Percentiles rank a stretch among this genome's conserved stretches.
Evolutionary conservation across 148 eudicot genomes (phyloP).

Genomic region (Selenicereus undatus): DNA sequence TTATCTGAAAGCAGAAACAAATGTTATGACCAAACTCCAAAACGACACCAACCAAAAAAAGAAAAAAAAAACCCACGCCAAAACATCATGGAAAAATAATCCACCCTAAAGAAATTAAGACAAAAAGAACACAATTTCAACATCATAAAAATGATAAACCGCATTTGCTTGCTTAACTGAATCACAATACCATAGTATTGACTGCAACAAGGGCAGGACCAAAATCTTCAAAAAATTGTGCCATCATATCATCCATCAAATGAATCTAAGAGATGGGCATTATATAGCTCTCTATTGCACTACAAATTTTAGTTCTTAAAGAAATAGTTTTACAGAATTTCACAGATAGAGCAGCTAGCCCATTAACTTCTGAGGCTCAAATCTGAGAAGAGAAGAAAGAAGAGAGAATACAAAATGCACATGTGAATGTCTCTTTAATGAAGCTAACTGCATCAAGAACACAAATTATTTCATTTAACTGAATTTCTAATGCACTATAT

Average conservation of each 20-base stretch:
- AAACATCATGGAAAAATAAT: not conserved
- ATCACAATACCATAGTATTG: not conserved
- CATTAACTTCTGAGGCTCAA: not conserved
- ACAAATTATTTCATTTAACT: not conserved
- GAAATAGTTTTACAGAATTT: not conserved
- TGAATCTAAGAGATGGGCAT: not conserved
- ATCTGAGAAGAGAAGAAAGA: not conserved
- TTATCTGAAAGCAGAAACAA: constrained; percentile 42
- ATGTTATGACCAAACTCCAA: not conserved
- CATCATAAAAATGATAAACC: not conserved
- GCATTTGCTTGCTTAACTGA: not conserved
- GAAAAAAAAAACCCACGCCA: not conserved
- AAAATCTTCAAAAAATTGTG: not conserved
- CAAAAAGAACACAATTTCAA: not conserved
- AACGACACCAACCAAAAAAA: too few relatives aligned
- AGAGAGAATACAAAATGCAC: not conserved
- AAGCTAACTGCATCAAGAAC: not conserved
- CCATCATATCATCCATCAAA: not conserved
- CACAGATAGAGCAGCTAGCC: not conserved
- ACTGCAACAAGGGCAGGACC: not conserved
- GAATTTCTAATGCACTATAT: not conserved
- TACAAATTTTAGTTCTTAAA: not conserved
- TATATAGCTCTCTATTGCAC: not conserved
- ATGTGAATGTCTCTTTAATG: not conserved
- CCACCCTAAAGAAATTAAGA: not conserved